These are phyloP conservation scores for Talaromyces marneffei DNA, from an alignment of 2,329 filamentous ascomycete genomes.

Conservation along the genomic window DNA sequence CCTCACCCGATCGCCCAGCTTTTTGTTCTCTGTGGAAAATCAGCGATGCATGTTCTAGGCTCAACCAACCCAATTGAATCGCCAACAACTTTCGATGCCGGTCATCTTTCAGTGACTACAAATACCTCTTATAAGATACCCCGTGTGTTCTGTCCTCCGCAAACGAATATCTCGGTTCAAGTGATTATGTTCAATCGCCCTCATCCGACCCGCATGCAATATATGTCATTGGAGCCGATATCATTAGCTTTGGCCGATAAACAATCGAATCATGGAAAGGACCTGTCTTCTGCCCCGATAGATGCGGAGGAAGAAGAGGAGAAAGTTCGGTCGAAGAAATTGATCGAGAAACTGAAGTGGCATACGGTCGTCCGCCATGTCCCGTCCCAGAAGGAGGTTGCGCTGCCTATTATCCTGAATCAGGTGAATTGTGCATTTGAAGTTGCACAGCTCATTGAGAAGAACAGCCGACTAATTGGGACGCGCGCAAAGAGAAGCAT, in stretches of 20 bases:
- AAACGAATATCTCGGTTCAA: slow-evolving; percentile 68
- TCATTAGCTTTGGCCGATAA: slow-evolving; percentile 79
- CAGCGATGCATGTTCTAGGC: slow-evolving; percentile 79
- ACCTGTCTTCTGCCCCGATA: slow-evolving; percentile 43
- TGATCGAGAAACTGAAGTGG: slow-evolving; percentile 80
- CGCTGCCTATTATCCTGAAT: slow-evolving; percentile 73
- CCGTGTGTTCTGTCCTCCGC: slow-evolving; percentile 61
- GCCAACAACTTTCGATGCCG: slow-evolving; percentile 54
- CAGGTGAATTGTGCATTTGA: slow-evolving; percentile 97
- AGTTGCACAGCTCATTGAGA: slow-evolving; percentile 76
- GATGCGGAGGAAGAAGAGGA: slow-evolving; percentile 69
- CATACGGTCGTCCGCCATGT: slow-evolving; percentile 76
- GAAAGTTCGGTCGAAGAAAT: slow-evolving; percentile 56
- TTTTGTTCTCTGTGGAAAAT: slow-evolving; percentile 75
- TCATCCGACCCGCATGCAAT: slow-evolving; percentile 84
- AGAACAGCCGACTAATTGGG: slow-evolving; percentile 80
- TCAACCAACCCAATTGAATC: slow-evolving; percentile 61
- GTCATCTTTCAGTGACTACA: slow-evolving; percentile 61
- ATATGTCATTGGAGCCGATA: slow-evolving; percentile 86
- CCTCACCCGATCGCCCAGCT: slow-evolving; percentile 74
- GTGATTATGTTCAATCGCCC: slow-evolving; percentile 86
- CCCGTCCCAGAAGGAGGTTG: slow-evolving; percentile 74
- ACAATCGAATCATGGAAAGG: slow-evolving; percentile 33
- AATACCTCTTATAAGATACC: slow-evolving; percentile 53
- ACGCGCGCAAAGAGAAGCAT: slow-evolving; percentile 73